Conservation (phyloP, 2,329 filamentous ascomycete genomes). For the Claviceps capensis region DNA sequence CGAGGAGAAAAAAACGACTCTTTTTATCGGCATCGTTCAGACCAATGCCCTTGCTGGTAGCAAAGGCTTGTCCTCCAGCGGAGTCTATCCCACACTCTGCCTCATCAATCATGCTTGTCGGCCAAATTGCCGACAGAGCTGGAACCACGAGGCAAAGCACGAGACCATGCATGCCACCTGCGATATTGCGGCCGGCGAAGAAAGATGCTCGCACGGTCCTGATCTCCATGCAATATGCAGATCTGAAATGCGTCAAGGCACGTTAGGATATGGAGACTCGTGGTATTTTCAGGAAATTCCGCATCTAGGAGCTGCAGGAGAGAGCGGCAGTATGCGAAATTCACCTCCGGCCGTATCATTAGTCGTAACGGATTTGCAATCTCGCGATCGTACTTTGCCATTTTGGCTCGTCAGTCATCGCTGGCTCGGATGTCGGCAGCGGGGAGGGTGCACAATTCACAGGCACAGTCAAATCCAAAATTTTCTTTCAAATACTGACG, state of each 20-base stretch:
- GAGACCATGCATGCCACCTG: background rate
- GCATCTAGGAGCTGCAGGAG: background rate
- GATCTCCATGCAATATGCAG: too few species aligned
- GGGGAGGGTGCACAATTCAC: background rate
- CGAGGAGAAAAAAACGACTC: background rate
- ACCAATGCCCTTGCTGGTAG: background rate
- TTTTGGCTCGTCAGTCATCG: background rate
- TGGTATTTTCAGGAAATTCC: background rate
- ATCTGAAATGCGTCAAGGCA: too few species aligned
- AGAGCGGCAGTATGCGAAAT: background rate
- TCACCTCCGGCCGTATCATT: background rate
- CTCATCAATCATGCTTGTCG: background rate
- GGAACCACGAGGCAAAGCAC: background rate
- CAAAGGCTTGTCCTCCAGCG: background rate
- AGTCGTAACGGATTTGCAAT: background rate
- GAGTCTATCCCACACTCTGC: background rate
- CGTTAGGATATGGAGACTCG: too few species aligned
- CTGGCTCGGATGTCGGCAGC: background rate
- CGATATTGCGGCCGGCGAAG: background rate
- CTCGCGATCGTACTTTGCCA: background rate
- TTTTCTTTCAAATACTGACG: background rate
- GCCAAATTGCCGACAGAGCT: background rate
- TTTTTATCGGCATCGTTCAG: background rate
- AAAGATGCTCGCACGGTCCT: too few species aligned
- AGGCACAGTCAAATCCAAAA: background rate